A percentile compares a stretch with the other conserved stretches of the same genome.
phyloP scores from a whole-genome alignment of 2,329 filamentous ascomycete species.

The Plectosphaerella plurivora region DNA sequence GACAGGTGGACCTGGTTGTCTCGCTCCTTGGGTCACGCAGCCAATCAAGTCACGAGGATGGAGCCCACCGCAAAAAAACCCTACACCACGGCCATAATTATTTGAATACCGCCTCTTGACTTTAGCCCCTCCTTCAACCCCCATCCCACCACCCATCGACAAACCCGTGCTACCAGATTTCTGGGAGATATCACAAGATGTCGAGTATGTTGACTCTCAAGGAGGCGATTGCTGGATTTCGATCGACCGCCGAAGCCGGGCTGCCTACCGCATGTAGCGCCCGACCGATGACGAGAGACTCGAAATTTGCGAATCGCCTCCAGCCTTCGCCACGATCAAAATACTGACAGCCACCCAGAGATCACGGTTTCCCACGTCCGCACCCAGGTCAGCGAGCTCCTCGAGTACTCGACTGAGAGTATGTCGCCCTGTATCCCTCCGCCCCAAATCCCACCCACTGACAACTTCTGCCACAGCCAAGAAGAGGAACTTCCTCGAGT shows the following conservation, averaged over 20 bases:
- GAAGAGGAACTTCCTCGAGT: conserved; percentile 96
- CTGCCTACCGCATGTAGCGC: too few species aligned
- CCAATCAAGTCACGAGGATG: not conserved
- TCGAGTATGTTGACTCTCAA: conserved; percentile 5
- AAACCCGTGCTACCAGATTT: conserved; percentile 15
- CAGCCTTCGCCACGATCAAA: not conserved
- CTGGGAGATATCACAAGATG: conserved; percentile 16
- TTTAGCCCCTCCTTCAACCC: conserved; percentile 1
- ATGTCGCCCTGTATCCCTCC: not conserved
- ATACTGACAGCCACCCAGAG: conserved; percentile 27
- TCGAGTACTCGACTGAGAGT: conserved; percentile 75
- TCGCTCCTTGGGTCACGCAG: too few species aligned
- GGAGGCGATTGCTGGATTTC: not conserved
- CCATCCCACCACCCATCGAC: conserved; percentile 7
- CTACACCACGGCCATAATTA: conserved; percentile 8
- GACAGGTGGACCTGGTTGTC: not conserved
- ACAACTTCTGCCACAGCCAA: conserved; percentile 50
- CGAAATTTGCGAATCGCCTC: not conserved
- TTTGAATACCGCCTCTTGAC: not conserved
- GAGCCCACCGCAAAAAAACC: not conserved
- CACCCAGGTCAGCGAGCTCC: conserved; percentile 86
- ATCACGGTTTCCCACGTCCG: conserved; percentile 92
- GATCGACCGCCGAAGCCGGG: not conserved
- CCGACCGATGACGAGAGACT: not conserved
- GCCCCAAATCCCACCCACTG: conserved; percentile 53